phyloP scores from a whole-genome alignment of 1,139 yeast species.

The Yamadazyma epiphylla region DNA sequence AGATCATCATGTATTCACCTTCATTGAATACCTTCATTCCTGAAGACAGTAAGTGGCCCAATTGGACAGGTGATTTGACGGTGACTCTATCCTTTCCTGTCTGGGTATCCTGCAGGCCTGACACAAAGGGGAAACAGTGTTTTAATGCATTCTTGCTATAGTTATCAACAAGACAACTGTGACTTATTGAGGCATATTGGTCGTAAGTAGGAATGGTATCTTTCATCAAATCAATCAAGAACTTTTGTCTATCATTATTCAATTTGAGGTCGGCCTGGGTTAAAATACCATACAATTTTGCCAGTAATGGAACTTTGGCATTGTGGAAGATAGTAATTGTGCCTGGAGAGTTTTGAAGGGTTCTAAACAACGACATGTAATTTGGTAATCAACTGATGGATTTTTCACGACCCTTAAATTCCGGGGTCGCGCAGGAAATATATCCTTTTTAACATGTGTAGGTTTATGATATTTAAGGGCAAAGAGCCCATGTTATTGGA shows the following conservation, averaged over 20 bases:
- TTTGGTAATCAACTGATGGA: neutral
- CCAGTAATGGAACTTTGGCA: slow-evolving; percentile 30
- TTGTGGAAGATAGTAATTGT: slow-evolving; percentile 44
- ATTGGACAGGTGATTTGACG: slow-evolving; percentile 24
- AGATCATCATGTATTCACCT: slow-evolving; percentile 37
- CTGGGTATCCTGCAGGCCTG: slow-evolving; percentile 11
- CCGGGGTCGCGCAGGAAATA: neutral
- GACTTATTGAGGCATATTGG: slow-evolving; percentile 31
- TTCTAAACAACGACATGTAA: slow-evolving; percentile 24
- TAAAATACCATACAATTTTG: slow-evolving; percentile 28
- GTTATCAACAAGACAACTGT: slow-evolving; percentile 24
- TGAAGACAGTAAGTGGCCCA: slow-evolving; percentile 14
- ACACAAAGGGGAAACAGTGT: slow-evolving; percentile 36
- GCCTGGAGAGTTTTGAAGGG: slow-evolving; percentile 43
- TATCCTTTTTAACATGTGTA: slow-evolving; percentile 28
- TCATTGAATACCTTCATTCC: slow-evolving; percentile 34
- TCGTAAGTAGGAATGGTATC: slow-evolving; percentile 44
- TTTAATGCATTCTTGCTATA: slow-evolving; percentile 25
- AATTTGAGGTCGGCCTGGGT: slow-evolving; percentile 28
- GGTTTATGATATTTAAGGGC: slow-evolving; percentile 50
- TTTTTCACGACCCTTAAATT: neutral
- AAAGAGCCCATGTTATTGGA: slow-evolving; percentile 79
- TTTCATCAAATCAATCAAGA: slow-evolving; percentile 36
- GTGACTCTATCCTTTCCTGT: slow-evolving; percentile 21
- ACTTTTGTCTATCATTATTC: slow-evolving; percentile 23